phyloP scores from a whole-genome alignment of 164 flowering plant genomes.

The Magnolia changhungtana region DNA sequence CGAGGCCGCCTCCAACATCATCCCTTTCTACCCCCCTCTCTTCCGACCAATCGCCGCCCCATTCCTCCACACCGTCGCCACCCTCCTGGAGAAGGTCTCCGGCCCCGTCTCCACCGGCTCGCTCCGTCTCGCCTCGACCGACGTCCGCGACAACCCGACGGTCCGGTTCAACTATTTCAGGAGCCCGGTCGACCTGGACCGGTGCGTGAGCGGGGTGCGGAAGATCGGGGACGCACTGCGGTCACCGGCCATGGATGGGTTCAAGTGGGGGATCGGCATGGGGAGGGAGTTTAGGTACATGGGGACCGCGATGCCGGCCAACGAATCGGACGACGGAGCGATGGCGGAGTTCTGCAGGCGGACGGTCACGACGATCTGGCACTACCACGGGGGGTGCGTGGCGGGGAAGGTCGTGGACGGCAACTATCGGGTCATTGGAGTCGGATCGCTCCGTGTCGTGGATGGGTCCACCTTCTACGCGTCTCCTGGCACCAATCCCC shows the following conservation, averaged over 20 bases:
- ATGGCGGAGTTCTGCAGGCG: constrained; percentile 71
- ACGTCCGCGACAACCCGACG: constrained; percentile 58
- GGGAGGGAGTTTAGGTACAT: constrained; percentile 52
- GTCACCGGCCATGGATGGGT: constrained; percentile 52
- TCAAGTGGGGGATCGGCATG: constrained; percentile 53
- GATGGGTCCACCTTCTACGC: constrained; percentile 71
- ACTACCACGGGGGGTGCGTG: constrained; percentile 88
- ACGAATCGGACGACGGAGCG: constrained; percentile 24
- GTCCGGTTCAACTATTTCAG: constrained; percentile 79
- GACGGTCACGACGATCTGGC: constrained; percentile 88
- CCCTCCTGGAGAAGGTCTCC: constrained; percentile 65
- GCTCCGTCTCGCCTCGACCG: constrained; percentile 60
- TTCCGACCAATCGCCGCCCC: constrained; percentile 37
- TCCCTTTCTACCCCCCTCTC: constrained; percentile 47
- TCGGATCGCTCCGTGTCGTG: constrained; percentile 58
- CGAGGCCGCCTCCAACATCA: constrained; percentile 65
- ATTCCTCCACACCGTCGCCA: constrained; percentile 64
- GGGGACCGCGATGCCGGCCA: constrained; percentile 57
- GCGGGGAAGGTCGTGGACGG: constrained; percentile 77
- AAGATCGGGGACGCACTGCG: constrained; percentile 50
- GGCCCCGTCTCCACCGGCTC: constrained; percentile 70
- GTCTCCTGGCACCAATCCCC: constrained; percentile 94
- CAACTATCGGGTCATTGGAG: constrained; percentile 48
- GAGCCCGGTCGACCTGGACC: constrained; percentile 46
- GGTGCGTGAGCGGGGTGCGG: constrained; percentile 65